These are phyloP conservation scores for Arthrinium phaeospermum DNA, from an alignment of 2,329 filamentous ascomycete genomes.

Conservation along the genomic window DNA sequence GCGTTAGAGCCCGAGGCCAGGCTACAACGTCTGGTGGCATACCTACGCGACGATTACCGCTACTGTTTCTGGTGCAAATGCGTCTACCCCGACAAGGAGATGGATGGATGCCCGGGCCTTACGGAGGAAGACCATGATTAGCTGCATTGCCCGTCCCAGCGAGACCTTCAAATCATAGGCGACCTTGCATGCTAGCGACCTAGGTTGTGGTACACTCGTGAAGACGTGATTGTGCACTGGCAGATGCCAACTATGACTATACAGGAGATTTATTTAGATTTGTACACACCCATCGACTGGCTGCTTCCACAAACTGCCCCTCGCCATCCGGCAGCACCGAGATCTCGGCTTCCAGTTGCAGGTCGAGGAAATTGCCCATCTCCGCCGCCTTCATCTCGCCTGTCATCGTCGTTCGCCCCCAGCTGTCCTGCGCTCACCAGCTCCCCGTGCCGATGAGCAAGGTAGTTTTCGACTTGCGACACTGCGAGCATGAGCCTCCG, in stretches of 20 bases:
- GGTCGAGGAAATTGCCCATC: constrained; percentile 50
- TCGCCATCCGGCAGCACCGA: constrained; percentile 29
- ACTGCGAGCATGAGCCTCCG: constrained; percentile 49
- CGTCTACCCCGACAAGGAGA: constrained; percentile 71
- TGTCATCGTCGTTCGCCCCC: constrained; percentile 40
- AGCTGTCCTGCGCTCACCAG: constrained; percentile 38
- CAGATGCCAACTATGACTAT: not conserved
- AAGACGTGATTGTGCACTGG: not conserved
- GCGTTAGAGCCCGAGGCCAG: constrained; percentile 69
- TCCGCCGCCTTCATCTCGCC: constrained; percentile 44
- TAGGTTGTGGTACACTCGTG: not conserved
- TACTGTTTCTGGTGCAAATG: constrained; percentile 99
- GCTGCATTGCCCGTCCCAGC: not conserved
- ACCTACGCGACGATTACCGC: constrained; percentile 71
- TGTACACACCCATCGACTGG: constrained; percentile 48
- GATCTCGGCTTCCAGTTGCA: constrained; percentile 40
- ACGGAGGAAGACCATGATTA: constrained; percentile 82
- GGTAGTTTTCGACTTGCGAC: constrained; percentile 47
- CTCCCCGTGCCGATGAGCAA: constrained; percentile 36
- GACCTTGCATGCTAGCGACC: not conserved
- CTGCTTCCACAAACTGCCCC: constrained; percentile 39
- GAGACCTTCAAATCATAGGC: not conserved
- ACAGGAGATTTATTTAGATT: constrained; percentile 27
- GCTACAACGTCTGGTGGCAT: constrained; percentile 68
- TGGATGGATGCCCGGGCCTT: constrained; percentile 89